Evolutionary conservation across 345 rosid species (phyloP).

Genomic region (Sisymbrium altissimum): DNA sequence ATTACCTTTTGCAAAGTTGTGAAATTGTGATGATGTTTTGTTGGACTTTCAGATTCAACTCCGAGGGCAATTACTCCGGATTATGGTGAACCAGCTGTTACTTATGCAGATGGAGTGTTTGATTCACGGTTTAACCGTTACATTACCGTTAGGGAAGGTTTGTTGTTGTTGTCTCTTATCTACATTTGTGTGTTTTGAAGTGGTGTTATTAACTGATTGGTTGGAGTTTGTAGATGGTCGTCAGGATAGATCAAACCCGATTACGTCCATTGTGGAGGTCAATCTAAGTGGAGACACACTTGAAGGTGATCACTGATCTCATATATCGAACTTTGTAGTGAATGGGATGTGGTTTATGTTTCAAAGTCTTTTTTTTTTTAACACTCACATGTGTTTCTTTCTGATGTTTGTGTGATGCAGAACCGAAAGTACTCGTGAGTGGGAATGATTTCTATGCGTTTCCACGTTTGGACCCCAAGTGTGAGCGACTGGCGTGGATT

Average conservation of each 20-base stretch:
- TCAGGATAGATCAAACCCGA: slow-evolving; percentile 48
- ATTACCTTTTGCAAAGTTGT: neutral
- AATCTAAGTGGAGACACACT: slow-evolving; percentile 40
- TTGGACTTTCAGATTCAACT: slow-evolving; percentile 41
- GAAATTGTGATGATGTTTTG: slow-evolving; percentile 5
- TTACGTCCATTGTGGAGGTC: slow-evolving; percentile 55
- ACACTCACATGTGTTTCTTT: neutral
- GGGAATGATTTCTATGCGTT: slow-evolving; percentile 96
- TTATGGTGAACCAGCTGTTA: slow-evolving; percentile 56
- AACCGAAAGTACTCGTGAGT: slow-evolving; percentile 61
- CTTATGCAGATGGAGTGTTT: slow-evolving; percentile 89
- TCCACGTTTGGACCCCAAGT: slow-evolving; percentile 74
- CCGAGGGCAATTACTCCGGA: slow-evolving; percentile 79
- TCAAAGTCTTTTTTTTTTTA: neutral
- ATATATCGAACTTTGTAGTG: too few species aligned
- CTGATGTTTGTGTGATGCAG: slow-evolving; percentile 37
- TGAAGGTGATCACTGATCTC: slow-evolving; percentile 63
- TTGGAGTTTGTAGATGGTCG: slow-evolving; percentile 58
- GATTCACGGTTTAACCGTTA: slow-evolving; percentile 63
- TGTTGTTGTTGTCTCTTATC: neutral
- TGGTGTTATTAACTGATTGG: neutral
- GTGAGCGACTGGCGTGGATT: slow-evolving; percentile 83
- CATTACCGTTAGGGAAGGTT: slow-evolving; percentile 83
- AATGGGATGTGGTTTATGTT: neutral
- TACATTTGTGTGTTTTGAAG: neutral